phyloP scores from a whole-genome alignment of 228 moss, liverwort and hornwort species.

The Sphagnum fallax region DNA sequence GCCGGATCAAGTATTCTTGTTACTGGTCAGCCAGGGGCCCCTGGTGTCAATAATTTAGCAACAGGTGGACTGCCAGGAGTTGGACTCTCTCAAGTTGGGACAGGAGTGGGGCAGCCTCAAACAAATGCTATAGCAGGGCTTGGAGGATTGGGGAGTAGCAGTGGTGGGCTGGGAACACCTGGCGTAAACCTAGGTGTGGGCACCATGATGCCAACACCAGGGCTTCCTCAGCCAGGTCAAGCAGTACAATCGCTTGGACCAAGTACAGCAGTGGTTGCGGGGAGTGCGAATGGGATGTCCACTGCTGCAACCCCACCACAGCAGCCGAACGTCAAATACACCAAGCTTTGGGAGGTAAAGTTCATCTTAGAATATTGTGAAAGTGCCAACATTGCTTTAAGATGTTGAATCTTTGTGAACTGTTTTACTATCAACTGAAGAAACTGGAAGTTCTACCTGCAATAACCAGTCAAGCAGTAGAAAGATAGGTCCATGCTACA shows the following conservation, averaged over 20 bases:
- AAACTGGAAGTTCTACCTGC: too few species aligned
- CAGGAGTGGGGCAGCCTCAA: slow-evolving; percentile 43
- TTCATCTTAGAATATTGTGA: not conserved
- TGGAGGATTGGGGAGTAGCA: slow-evolving; percentile 26
- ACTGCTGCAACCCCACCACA: slow-evolving; percentile 53
- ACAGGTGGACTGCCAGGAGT: slow-evolving; percentile 24
- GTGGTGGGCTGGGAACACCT: slow-evolving; percentile 32
- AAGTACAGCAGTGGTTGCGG: slow-evolving; percentile 19
- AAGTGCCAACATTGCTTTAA: too few species aligned
- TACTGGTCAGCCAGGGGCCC: slow-evolving; percentile 29
- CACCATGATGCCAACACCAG: slow-evolving; percentile 57
- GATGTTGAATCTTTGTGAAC: too few species aligned
- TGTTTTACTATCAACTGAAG: not conserved
- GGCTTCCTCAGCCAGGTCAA: slow-evolving; percentile 56
- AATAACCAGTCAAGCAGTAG: too few species aligned
- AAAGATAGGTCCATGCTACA: too few species aligned
- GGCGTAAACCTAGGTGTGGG: slow-evolving; percentile 49
- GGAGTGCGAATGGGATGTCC: slow-evolving; percentile 18
- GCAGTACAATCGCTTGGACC: slow-evolving; percentile 41
- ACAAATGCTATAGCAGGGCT: slow-evolving; percentile 42
- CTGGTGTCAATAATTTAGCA: slow-evolving; percentile 9
- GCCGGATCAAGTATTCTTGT: slow-evolving; percentile 31
- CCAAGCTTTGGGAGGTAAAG: slow-evolving; percentile 84
- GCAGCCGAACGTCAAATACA: slow-evolving; percentile 59
- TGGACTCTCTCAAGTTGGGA: slow-evolving; percentile 17